These are phyloP conservation scores for Aspergillus affinis DNA, from an alignment of 495 filamentous ascomycete genomes.

Conservation along the genomic window DNA sequence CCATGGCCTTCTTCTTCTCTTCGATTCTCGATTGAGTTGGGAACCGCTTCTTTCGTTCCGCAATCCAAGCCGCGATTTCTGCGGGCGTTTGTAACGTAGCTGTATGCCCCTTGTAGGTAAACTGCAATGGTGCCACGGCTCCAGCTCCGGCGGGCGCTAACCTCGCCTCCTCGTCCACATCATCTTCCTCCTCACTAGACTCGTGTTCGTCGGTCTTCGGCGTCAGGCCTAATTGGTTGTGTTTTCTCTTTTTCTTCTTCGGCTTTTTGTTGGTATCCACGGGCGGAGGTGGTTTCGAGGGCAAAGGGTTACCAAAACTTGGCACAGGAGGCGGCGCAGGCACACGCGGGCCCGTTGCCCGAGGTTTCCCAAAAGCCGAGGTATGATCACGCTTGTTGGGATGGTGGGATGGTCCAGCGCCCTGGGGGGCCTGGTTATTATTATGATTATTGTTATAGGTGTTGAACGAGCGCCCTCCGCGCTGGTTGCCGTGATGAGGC, in stretches of 20 bases:
- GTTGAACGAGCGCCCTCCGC: slow-evolving; percentile 45
- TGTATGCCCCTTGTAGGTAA: slow-evolving; percentile 44
- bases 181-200: slow-evolving; percentile 69
- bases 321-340: slow-evolving; percentile 59
- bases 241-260: slow-evolving; percentile 76
- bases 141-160: slow-evolving; percentile 34
- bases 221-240: slow-evolving; percentile 78
- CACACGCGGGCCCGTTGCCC: slow-evolving; percentile 35
- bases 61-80: slow-evolving; percentile 80
- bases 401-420: slow-evolving; percentile 38
- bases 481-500: slow-evolving; percentile 27
- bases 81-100: slow-evolving; percentile 51
- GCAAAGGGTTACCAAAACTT: slow-evolving; percentile 59
- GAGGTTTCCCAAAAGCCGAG: slow-evolving; percentile 44
- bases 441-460: slow-evolving; percentile 43
- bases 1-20: slow-evolving; percentile 46
- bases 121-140: slow-evolving; percentile 37
- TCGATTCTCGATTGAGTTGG: slow-evolving; percentile 68
- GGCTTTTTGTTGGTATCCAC: slow-evolving; percentile 39
- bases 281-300: slow-evolving; percentile 60
- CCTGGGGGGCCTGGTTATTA: slow-evolving; percentile 36
- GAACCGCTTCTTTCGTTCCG: slow-evolving; percentile 73
- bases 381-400: slow-evolving; percentile 41
- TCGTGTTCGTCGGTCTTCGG: slow-evolving; percentile 72
- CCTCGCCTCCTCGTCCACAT: slow-evolving; percentile 64